A percentile compares a stretch with the other conserved stretches of the same genome.
Evolutionary conservation across 768 basidiomycete species (phyloP).

Genomic region (Russula sp.): DNA sequence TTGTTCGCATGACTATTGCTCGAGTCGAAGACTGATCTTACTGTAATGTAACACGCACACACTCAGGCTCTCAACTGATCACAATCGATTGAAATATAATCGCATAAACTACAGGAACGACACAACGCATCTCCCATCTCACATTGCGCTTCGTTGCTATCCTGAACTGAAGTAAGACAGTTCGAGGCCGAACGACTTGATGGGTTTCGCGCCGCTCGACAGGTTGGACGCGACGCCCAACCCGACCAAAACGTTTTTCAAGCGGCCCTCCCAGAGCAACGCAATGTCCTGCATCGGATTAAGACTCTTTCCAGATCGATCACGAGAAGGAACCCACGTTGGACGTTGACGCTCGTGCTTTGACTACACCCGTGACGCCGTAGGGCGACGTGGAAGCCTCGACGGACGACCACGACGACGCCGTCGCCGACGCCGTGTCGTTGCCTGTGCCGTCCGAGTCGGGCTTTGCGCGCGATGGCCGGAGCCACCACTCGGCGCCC

Average conservation of each 20-base stretch:
- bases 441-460: constrained; percentile 27
- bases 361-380: constrained; percentile 75
- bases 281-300: constrained; percentile 62
- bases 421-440: constrained; percentile 18
- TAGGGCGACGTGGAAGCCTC: constrained; percentile 24
- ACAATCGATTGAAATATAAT: background rate
- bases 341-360: constrained; percentile 84
- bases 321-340: constrained; percentile 48
- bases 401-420: constrained; percentile 20
- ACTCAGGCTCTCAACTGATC: background rate
- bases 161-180: constrained; percentile 84
- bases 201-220: constrained; percentile 76
- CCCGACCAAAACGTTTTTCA: constrained; percentile 85
- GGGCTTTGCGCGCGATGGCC: constrained; percentile 41
- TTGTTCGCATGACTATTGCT: background rate
- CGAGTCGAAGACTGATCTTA: background rate
- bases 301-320: background rate
- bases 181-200: constrained; percentile 87
- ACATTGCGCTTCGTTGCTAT: constrained; percentile 18
- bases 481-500: constrained; percentile 95
- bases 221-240: constrained; percentile 90
- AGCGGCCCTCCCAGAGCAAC: constrained; percentile 88
- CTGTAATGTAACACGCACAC: background rate
- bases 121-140: background rate
- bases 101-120: background rate